Percentiles rank a stretch among this genome's conserved stretches.
Conservation (phyloP, 2,329 filamentous ascomycete genomes). For the Aspergillus arachidicola region DNA sequence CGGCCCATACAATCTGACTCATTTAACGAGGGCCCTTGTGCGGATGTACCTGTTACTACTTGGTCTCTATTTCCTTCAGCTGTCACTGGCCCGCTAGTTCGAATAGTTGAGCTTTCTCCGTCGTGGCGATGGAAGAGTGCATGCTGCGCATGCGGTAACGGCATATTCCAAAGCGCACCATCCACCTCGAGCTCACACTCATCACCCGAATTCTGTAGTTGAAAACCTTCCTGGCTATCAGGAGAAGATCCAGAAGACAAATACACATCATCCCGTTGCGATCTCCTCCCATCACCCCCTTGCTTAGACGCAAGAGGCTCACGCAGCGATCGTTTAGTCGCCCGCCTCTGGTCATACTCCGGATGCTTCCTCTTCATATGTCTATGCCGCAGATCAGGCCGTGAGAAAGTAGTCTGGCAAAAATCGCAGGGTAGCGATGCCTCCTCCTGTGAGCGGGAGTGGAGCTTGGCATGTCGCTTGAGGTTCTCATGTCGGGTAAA, state of each 20-base stretch:
- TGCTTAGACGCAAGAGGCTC: not conserved
- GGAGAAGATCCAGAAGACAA: constrained; percentile 6
- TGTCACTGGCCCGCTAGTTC: not conserved
- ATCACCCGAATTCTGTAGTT: not conserved
- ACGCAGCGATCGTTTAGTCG: constrained; percentile 3
- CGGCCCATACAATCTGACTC: not conserved
- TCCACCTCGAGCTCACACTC: constrained; percentile 10
- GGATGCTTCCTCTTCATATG: constrained; percentile 49
- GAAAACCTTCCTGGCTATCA: constrained; percentile 6
- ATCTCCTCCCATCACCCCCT: not conserved
- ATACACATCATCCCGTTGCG: not conserved
- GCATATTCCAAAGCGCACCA: not conserved
- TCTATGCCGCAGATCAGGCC: constrained; percentile 42
- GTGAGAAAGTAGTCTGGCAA: constrained; percentile 46
- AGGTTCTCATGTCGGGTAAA: constrained; percentile 47
- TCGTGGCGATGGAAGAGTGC: not conserved
- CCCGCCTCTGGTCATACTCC: constrained; percentile 21
- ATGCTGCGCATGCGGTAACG: not conserved
- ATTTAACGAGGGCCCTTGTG: not conserved
- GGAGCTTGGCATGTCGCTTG: constrained; percentile 46
- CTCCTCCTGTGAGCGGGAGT: constrained; percentile 35
- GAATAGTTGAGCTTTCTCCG: not conserved
- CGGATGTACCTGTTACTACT: too few relatives aligned
- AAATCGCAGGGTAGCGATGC: constrained; percentile 38
- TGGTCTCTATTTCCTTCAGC: not conserved